Percentiles rank a stretch among this genome's conserved stretches.
Evolutionary conservation across 306 rosid species (phyloP).

Genomic region (Potentilla sterilis): DNA sequence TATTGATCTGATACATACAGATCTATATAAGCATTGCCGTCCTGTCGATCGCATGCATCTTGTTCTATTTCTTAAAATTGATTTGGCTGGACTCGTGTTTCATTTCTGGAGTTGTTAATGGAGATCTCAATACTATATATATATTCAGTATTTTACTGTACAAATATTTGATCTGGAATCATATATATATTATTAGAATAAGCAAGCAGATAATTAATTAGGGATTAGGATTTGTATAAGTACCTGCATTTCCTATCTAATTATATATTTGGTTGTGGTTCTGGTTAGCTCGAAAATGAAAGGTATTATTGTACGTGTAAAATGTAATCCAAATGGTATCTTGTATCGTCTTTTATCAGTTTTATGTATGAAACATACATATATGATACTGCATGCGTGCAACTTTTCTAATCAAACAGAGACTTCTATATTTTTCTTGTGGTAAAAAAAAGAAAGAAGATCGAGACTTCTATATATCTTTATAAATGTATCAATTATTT

Average conservation of each 20-base stretch:
- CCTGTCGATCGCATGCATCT: constrained; percentile 1
- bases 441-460: no score
- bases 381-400: background rate
- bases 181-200: background rate
- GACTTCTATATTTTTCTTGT: background rate
- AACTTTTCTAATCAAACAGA: background rate
- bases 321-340: background rate
- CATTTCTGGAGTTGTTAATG: background rate
- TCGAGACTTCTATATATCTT: background rate
- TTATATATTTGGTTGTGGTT: background rate
- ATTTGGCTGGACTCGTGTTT: background rate
- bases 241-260: background rate
- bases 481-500: background rate
- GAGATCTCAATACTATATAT: background rate
- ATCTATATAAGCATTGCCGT: constrained; percentile 5
- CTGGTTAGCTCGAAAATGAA: background rate
- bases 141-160: background rate
- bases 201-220: background rate
- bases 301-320: background rate
- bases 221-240: background rate
- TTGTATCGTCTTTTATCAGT: background rate
- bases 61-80: background rate
- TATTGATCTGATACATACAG: background rate
- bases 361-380: background rate
- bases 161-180: background rate